Percentiles rank a stretch among this genome's conserved stretches.
These are phyloP conservation scores for Pythium dissotocum DNA, from an alignment of 352 stramenopile species.

Conservation along the genomic window DNA sequence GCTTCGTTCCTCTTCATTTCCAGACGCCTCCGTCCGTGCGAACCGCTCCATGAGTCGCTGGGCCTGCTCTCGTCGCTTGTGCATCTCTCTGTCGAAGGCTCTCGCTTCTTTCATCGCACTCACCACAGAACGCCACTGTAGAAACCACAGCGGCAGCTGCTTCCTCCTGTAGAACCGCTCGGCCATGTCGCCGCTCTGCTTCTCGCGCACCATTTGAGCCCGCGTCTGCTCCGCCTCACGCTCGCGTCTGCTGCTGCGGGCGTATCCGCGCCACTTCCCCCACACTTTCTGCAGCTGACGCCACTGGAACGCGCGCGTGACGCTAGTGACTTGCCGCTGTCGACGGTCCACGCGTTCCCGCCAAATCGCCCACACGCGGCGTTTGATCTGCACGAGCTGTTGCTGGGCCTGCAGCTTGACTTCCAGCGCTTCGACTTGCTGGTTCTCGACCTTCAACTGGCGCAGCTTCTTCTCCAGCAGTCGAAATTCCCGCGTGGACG, in stretches of 20 bases:
- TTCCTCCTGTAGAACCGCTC: conserved; percentile 38
- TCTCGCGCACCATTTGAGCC: conserved; percentile 24
- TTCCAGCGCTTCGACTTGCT: conserved; percentile 18
- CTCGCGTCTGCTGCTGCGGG: neutral
- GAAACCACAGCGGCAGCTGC: conserved; percentile 51
- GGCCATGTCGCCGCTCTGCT: conserved; percentile 23
- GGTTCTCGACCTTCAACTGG: conserved; percentile 26
- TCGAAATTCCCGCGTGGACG: conserved; percentile 10
- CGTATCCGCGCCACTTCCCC: conserved; percentile 22
- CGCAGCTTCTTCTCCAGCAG: conserved; percentile 22
- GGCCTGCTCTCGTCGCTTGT: conserved; percentile 37
- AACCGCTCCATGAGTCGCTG: conserved; percentile 27
- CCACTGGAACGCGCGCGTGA: conserved; percentile 26
- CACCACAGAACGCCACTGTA: conserved; percentile 39
- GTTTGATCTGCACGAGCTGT: conserved; percentile 20
- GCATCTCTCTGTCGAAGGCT: conserved; percentile 26
- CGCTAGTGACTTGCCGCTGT: conserved; percentile 13
- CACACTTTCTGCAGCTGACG: conserved; percentile 27
- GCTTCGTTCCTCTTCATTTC: neutral
- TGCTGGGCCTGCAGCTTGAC: conserved; percentile 6
- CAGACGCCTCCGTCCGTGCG: neutral
- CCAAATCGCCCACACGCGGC: conserved; percentile 28
- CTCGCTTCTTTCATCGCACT: conserved; percentile 33
- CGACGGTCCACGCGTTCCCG: conserved; percentile 14
- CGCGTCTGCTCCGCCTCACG: conserved; percentile 21